Conservation (phyloP, 306 rosid genomes). For the Comarum palustre region DNA sequence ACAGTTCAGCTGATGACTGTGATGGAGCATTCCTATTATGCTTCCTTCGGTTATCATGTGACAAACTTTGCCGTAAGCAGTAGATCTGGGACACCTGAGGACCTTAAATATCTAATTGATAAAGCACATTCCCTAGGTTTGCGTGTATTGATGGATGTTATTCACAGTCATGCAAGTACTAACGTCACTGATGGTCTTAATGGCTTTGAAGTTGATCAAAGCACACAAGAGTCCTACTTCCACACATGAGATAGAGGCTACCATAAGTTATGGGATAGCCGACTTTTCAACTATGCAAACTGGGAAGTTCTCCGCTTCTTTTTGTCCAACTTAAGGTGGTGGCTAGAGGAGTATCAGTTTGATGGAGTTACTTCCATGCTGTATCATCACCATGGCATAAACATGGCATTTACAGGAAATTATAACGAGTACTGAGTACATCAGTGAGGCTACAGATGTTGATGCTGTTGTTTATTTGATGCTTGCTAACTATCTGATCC, state of each 20-base stretch:
- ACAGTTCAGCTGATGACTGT: constrained; percentile 96
- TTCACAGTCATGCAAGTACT: constrained; percentile 96
- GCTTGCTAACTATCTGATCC: constrained; percentile 79
- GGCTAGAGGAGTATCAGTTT: constrained; percentile 87
- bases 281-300: constrained; percentile 85
- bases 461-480: constrained; percentile 92
- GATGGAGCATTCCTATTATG: constrained; percentile 98
- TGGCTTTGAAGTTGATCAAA: constrained; percentile 96
- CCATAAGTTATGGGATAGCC: constrained; percentile 93
- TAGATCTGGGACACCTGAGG: constrained; percentile 97
- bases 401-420: constrained; percentile 65
- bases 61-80: constrained; percentile 93
- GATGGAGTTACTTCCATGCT: constrained; percentile 97
- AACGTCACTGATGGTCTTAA: constrained; percentile 90
- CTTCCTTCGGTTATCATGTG: constrained; percentile 92
- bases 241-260: constrained; percentile 83
- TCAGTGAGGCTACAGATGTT: constrained; percentile 77
- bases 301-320: constrained; percentile 99
- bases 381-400: constrained; percentile 95
- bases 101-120: constrained; percentile 85
- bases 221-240: constrained; percentile 83
- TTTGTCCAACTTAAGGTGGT: constrained; percentile 88
- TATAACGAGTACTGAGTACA: constrained; percentile 93
- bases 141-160: constrained; percentile 81
- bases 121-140: constrained; percentile 90